Evolutionary conservation across 495 filamentous ascomycete genomes (phyloP), one percentile per base, ranked within the genome.

Genomic region (Lepraria neglecta): DNA sequence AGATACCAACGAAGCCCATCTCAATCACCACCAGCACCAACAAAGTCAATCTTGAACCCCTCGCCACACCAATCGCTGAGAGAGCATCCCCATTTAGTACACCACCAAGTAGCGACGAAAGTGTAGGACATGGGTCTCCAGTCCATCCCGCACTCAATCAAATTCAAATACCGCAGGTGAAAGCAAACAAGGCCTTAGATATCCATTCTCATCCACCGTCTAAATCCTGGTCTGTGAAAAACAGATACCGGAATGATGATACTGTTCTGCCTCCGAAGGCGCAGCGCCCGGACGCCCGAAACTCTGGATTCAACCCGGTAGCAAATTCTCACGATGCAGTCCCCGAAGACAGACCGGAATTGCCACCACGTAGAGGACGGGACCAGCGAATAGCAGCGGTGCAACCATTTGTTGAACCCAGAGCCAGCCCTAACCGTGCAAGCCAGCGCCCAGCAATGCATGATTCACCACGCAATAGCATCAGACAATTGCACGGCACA

Each of bases 81-180:
- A 75, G 75, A 40, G 75, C 87, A 0, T 97, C 94, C 6, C 92
- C 94, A 0, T 97, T 98, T 68, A 92, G 78, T 71, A 96, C 91
- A 35, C 92, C 92, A 12, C 91, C 92, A 15, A 86, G 84, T 59
- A 95, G 87, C 65, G 83, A 84, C 15, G 86, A 83, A 56, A 88
- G 82, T 54, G 72, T 77, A 6, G 77, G 78, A 59, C 73, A 76
- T 33, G 76, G 77, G 31, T 54, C 72, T 2, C 31, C 68, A 11
- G 73, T 69, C 55, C 64, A 62, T 1, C 17, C 59, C 6, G 63
- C 69, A 6, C 24, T 64, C 15, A 50, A 21, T 17, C 55, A 43
- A 21, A 10, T 42, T 12, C 69, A 65, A 57, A 43, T 60, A 14
- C 40, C 62, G 7, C 59, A 52, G 3, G 19, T 15, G 11, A 45